These are phyloP conservation scores for Metschnikowia colocasiae DNA, from an alignment of 805 yeast species.

Conservation along the genomic window DNA sequence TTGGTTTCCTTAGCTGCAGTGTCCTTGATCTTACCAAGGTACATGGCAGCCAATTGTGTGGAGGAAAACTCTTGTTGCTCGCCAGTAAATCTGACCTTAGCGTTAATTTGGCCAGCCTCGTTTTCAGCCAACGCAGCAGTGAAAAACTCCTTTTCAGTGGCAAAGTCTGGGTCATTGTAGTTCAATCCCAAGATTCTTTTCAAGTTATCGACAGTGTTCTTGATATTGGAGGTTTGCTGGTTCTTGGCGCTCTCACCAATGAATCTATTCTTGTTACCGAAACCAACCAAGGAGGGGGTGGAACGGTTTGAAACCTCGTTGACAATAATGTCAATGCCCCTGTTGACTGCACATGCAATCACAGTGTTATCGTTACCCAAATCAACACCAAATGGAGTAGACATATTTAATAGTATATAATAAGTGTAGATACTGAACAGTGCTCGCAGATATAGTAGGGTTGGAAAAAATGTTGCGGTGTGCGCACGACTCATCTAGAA, in stretches of 20 bases:
- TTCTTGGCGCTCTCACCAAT: constrained; percentile 96
- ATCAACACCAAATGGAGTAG: constrained; percentile 96
- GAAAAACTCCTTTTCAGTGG: constrained; percentile 68
- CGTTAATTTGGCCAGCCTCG: constrained; percentile 72
- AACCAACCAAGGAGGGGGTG: constrained; percentile 89
- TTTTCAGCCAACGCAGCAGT: constrained; percentile 68
- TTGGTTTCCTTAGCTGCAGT: constrained; percentile 80
- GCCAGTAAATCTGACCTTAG: constrained; percentile 81
- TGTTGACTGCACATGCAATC: constrained; percentile 92
- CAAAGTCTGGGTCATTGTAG: constrained; percentile 71
- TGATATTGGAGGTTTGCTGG: constrained; percentile 93
- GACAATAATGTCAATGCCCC: constrained; percentile 97
- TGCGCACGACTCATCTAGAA: constrained; percentile 25
- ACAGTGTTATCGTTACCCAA: constrained; percentile 94
- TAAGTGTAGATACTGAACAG: not conserved
- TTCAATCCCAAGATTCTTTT: constrained; percentile 88
- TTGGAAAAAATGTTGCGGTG: constrained; percentile 11
- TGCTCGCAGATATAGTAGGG: constrained; percentile 2
- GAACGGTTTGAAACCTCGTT: constrained; percentile 98
- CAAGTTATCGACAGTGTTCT: constrained; percentile 92
- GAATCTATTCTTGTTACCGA: constrained; percentile 82
- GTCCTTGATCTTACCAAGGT: constrained; percentile 82
- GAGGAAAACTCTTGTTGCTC: constrained; percentile 76
- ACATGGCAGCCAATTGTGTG: constrained; percentile 93
- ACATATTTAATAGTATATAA: constrained; percentile 45